Percentiles rank a stretch among this genome's conserved stretches.
phyloP scores from a whole-genome alignment of 2,329 filamentous ascomycete genomes.

The Alternaria angustiovoidea region DNA sequence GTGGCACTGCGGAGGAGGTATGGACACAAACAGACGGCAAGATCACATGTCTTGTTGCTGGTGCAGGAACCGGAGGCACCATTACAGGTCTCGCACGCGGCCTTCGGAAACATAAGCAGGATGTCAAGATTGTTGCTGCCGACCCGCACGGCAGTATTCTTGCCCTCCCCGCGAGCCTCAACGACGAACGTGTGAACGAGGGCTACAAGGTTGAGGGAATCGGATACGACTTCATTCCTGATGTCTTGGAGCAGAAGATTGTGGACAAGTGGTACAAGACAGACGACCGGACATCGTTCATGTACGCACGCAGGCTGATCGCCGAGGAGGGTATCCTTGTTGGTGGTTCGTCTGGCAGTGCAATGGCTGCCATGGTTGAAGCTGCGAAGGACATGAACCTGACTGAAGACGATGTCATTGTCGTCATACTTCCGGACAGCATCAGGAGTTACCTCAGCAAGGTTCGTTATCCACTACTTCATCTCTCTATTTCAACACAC shows the following conservation, averaged over 20 bases:
- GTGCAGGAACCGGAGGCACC: conserved; percentile 93
- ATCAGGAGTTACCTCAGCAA: conserved; percentile 98
- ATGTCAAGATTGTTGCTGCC: conserved; percentile 88
- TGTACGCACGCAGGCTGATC: conserved; percentile 87
- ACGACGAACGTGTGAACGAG: conserved; percentile 80
- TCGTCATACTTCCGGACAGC: conserved; percentile 92
- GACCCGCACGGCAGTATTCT: conserved; percentile 93
- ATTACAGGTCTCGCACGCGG: conserved; percentile 89
- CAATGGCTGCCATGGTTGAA: conserved; percentile 81
- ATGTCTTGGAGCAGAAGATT: conserved; percentile 80
- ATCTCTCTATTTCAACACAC: conserved; percentile 3
- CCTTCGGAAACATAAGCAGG: conserved; percentile 82
- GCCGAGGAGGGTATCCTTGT: conserved; percentile 93
- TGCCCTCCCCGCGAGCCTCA: conserved; percentile 80
- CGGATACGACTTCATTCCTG: conserved; percentile 97
- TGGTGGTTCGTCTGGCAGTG: conserved; percentile 91
- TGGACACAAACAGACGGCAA: conserved; percentile 89
- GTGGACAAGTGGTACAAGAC: conserved; percentile 99
- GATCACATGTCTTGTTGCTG: conserved; percentile 84
- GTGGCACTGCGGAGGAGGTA: conserved; percentile 94
- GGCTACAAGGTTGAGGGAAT: conserved; percentile 98
- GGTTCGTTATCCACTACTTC: conserved; percentile 47
- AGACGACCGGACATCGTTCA: conserved; percentile 88
- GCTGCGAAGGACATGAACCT: conserved; percentile 80
- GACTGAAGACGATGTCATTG: conserved; percentile 83